Evolutionary conservation across 1,284 basidiomycete species (phyloP).

Genomic region (Sanghuangporus weigelae): DNA sequence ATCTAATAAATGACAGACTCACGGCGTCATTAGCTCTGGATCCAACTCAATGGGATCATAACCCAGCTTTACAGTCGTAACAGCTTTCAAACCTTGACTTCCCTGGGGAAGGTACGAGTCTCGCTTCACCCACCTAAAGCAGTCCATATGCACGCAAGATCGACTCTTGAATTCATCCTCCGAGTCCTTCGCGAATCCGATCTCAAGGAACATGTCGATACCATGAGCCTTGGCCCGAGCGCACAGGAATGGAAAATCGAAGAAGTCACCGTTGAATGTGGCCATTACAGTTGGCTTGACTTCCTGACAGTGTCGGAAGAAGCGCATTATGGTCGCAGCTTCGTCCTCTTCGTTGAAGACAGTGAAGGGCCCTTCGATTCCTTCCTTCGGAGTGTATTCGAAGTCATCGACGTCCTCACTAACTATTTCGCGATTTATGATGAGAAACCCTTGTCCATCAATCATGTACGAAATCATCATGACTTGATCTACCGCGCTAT

Average conservation of each 20-base stretch:
- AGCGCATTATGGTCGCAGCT: constrained; percentile 75
- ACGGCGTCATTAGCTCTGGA: constrained; percentile 99
- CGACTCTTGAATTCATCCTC: constrained; percentile 97
- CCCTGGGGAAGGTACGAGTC: constrained; percentile 99
- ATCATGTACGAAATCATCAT: constrained; percentile 99
- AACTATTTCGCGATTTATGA: constrained; percentile 97
- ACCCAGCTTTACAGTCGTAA: constrained; percentile 94
- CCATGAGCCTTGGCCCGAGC: constrained; percentile 85
- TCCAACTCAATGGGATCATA: constrained; percentile 98
- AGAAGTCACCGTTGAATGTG: constrained; percentile 99
- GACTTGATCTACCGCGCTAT: constrained; percentile 93
- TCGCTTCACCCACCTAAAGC: constrained; percentile 99
- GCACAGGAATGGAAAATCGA: constrained; percentile 98
- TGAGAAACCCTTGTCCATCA: constrained; percentile 94
- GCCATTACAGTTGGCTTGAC: constrained; percentile 96
- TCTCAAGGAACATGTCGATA: constrained; percentile 96
- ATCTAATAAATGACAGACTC: constrained; percentile 28
- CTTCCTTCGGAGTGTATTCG: constrained; percentile 97
- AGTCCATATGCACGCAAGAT: constrained; percentile 97
- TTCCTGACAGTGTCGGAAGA: constrained; percentile 93
- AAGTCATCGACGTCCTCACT: constrained; percentile 98
- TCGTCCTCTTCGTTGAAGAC: constrained; percentile 96
- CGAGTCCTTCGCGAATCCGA: constrained; percentile 85
- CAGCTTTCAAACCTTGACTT: constrained; percentile 97
- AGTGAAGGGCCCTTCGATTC: constrained; percentile 96